phyloP scores from a whole-genome alignment of 805 yeast species.

The Ogataea ganodermae region DNA sequence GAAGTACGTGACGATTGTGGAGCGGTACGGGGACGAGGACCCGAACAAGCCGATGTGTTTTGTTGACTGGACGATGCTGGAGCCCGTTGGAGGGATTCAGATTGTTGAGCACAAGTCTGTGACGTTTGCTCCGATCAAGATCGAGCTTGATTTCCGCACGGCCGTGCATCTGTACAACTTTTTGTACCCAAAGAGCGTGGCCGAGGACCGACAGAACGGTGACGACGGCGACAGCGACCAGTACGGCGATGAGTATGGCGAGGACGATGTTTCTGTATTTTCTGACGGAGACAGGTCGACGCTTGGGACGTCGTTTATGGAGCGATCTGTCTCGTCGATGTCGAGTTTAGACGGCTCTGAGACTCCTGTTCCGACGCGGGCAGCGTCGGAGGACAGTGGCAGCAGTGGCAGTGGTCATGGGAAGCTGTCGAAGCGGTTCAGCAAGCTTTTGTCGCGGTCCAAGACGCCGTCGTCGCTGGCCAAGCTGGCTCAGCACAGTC shows the following conservation, averaged over 20 bases:
- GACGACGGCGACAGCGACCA: constrained; percentile 5
- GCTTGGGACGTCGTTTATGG: constrained; percentile 6
- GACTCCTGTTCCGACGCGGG: not conserved
- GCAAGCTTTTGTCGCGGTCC: constrained; percentile 11
- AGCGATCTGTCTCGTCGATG: constrained; percentile 3
- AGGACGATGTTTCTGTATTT: constrained; percentile 6
- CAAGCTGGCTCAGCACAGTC: not conserved
- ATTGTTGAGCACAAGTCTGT: constrained; percentile 54
- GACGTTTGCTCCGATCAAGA: constrained; percentile 51
- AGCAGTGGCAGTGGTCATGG: not conserved
- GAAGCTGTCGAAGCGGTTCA: constrained; percentile 12
- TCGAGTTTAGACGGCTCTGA: constrained; percentile 16
- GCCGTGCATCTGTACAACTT: constrained; percentile 48
- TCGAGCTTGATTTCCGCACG: constrained; percentile 58
- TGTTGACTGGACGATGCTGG: constrained; percentile 55
- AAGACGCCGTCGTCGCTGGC: constrained; percentile 1
- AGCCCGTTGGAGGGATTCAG: constrained; percentile 66
- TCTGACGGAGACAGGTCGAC: constrained; percentile 1
- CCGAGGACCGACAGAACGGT: constrained; percentile 3
- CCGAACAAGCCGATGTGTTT: constrained; percentile 37
- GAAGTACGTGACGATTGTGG: constrained; percentile 67
- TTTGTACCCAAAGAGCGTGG: constrained; percentile 28
- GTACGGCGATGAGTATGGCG: not conserved
- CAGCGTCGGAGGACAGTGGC: not conserved
- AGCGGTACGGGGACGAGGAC: constrained; percentile 31